Conservation (phyloP, 306 rosid genomes). For the Castanea crenata region DNA sequence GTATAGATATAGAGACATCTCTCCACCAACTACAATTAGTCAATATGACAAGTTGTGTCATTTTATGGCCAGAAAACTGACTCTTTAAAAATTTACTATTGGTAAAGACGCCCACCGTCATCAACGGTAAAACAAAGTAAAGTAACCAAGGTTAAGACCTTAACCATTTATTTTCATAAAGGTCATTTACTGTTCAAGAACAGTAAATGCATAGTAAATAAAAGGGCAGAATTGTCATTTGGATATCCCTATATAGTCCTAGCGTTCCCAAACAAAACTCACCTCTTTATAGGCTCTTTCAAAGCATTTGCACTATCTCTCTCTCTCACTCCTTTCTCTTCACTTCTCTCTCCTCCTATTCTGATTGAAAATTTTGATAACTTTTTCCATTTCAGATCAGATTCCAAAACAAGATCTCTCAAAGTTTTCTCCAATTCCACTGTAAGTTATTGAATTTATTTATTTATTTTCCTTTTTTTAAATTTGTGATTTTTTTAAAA, state of each 20-base stretch:
- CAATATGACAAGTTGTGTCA: too few relatives aligned
- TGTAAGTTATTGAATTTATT: conserved; percentile 35
- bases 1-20: too few relatives aligned
- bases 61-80: too few relatives aligned
- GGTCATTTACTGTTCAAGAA: neutral
- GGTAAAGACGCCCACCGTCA: too few relatives aligned
- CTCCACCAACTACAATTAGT: too few relatives aligned
- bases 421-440: neutral
- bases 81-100: too few relatives aligned
- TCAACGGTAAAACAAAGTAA: neutral
- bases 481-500: neutral
- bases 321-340: neutral
- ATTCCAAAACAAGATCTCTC: neutral
- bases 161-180: neutral
- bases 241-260: conserved; percentile 31
- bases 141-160: neutral
- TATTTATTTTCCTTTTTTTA: neutral
- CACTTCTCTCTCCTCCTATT: neutral
- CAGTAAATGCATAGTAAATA: neutral
- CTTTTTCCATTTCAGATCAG: neutral
- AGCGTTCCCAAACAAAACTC: neutral
- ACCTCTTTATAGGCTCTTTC: conserved; percentile 13
- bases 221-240: conserved; percentile 20
- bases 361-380: neutral
- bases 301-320: neutral